phyloP scores from a whole-genome alignment of 2,329 filamentous ascomycete genomes.

The Colletotrichum chrysophilum region DNA sequence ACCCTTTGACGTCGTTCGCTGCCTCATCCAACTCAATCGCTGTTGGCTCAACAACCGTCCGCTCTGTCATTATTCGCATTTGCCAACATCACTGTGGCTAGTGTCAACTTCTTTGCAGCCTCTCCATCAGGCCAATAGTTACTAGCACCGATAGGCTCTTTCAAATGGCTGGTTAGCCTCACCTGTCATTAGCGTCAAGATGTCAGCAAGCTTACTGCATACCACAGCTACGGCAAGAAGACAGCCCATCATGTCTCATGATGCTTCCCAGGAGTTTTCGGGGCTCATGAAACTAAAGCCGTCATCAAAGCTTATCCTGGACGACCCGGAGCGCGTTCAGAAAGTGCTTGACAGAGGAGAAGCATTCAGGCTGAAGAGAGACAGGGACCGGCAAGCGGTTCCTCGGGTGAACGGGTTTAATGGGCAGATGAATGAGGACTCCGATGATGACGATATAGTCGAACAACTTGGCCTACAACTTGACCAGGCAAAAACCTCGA shows the following conservation, averaged over 20 bases:
- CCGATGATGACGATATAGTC: neutral
- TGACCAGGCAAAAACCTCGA: neutral
- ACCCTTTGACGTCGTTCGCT: neutral
- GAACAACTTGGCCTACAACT: neutral
- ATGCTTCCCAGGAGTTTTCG: rapidly evolving
- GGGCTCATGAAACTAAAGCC: neutral
- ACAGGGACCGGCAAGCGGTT: neutral
- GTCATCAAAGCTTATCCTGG: neutral
- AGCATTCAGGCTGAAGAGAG: neutral
- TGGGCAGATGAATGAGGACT: neutral
- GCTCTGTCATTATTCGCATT: neutral
- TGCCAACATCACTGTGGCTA: neutral
- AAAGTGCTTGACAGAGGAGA: neutral
- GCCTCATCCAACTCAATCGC: neutral
- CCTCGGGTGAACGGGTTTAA: neutral
- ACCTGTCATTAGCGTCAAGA: neutral
- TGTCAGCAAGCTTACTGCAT: neutral
- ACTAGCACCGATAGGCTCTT: too few species aligned
- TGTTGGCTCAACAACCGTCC: neutral
- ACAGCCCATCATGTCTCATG: neutral
- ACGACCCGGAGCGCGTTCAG: neutral
- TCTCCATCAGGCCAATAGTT: neutral
- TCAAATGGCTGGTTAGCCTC: neutral
- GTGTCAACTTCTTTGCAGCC: neutral
- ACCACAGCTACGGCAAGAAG: neutral